Base-by-base conservation (phyloP, 371 early-diverging fungal genomes). In the Syncephalis plumigaleata region DNA sequence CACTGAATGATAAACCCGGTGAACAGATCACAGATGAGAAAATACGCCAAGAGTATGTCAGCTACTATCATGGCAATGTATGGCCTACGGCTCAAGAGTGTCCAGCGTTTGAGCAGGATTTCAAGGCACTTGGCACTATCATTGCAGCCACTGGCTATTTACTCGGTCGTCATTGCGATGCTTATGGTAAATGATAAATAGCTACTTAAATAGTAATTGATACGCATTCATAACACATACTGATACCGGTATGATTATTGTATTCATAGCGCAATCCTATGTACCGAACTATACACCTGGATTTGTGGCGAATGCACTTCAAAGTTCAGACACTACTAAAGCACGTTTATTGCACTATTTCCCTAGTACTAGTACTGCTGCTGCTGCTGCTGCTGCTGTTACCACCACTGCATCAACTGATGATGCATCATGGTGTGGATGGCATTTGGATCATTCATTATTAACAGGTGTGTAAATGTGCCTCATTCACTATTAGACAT, bases 281-380 rank as follows among this genome's bases (percentile, higher is more conserved):
- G 15, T 61, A 9, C 48, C 57, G 17, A 44, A 20, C 20, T 67
- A 58, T 53, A 51, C 56, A 9, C 51, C 56, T 3, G 49, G 51
- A 0, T 66, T 55, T 49, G 52, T 67, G 2, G 58, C 63, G 49
- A 49, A 54, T 9, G 55, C 64, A 18, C 53, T 67, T 17, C 45
- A 46, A 2, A 48, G 51, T 11, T 60, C 62, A 42, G 55, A 59
- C 45, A 66, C 67, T 2, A 60, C 55, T 52, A 72, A 78, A 58
- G 75, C 73, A 4, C 61, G 78, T 13, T 53, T 78, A 31, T 48
- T 78, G 21, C 75, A 78, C 53, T 78, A 78, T 57, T 78, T 64
- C 54, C 73, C 77, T 1, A 53, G 55, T 38, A 40, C 54, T 8
- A 50, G 56, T 1, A 36, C 57, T 1, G 39, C 42, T n/a, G 61